Evolutionary conservation across 1,139 yeast species (phyloP).

Genomic region (Lodderomyces theae): DNA sequence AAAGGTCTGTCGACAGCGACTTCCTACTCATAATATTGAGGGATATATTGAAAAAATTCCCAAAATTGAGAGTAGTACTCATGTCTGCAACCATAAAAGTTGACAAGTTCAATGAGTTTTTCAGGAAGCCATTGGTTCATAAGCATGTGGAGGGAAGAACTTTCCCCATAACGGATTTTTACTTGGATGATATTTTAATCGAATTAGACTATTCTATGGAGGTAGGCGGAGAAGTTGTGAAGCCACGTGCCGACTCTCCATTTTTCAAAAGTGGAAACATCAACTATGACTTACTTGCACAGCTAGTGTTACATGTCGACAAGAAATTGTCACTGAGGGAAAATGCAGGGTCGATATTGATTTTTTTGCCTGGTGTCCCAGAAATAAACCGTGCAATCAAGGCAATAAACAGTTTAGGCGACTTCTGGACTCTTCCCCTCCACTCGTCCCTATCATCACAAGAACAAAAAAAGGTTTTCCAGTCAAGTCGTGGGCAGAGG

Average conservation of each 20-base stretch:
- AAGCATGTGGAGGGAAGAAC: slow-evolving; percentile 91
- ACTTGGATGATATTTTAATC: slow-evolving; percentile 62
- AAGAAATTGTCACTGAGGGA: slow-evolving; percentile 33
- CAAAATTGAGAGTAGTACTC: slow-evolving; percentile 64
- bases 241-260: slow-evolving; percentile 61
- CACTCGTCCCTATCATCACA: slow-evolving; percentile 83
- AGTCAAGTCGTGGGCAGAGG: slow-evolving; percentile 52
- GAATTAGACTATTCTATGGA: slow-evolving; percentile 53
- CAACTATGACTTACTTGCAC: slow-evolving; percentile 68
- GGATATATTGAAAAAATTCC: slow-evolving; percentile 44
- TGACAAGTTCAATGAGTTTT: slow-evolving; percentile 64
- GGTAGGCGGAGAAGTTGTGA: slow-evolving; percentile 40
- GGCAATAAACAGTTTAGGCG: slow-evolving; percentile 21
- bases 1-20: slow-evolving; percentile 88
- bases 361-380: slow-evolving; percentile 88
- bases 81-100: slow-evolving; percentile 96
- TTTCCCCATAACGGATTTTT: slow-evolving; percentile 79
- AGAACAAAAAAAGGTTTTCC: slow-evolving; percentile 79
- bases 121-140: slow-evolving; percentile 46
- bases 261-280: slow-evolving; percentile 65
- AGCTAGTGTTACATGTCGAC: slow-evolving; percentile 55
- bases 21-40: slow-evolving; percentile 76
- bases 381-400: slow-evolving; percentile 62
- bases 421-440: slow-evolving; percentile 61
- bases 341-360: slow-evolving; percentile 70